Evolutionary conservation across 2,329 filamentous ascomycete species (phyloP), one percentile per base, ranked within the genome.

Genomic region (Hypoxylon sp.): DNA sequence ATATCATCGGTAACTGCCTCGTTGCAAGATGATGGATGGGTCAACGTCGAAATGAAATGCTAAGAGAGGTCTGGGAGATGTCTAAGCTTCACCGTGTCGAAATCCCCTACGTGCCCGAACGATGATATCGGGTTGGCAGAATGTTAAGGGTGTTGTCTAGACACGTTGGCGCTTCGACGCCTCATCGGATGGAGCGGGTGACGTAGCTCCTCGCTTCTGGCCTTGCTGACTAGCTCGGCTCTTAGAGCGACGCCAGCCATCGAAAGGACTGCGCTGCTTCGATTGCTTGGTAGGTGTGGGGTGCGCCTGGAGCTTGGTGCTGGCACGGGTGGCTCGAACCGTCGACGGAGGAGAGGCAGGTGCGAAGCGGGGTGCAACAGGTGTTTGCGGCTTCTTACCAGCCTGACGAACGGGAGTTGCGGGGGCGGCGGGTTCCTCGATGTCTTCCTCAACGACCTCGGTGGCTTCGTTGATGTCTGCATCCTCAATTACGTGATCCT

Each of bases 231-330:
- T 65, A 61, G 70, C 57, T 69, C 73, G 66, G 61, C 71, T 73
- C 75, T 90, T 90, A 61, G 82, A 83, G 50, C 86, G 82, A 57
- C 76, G 80, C 87, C 87, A 91, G 27, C 77, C 77, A 61, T 88
- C 84, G 62, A 90, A 90, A 2, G 83, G 83, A 61, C 80, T 85
- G 49, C 73, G 74, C 64, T 52, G 61, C 51, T 52, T 73, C 65
- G 32, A 63, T 63, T 51, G 67, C 67, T 51, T 79, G 56, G 73
- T 62, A 1, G 79, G 75, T 6, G 75, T 75, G 7, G 66, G 57
- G 8, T 73, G 72, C 3, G 73, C 71, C 20, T 66, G 60, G 45
- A 79, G 73, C 72, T 80, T 82, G 64, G 78, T 78, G 34, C 74
- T 66, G 8, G 78, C 77, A 36, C 86, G 80, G 9, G 83, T 88